A percentile compares a stretch with the other conserved stretches of the same genome.
phyloP scores from a whole-genome alignment of 1,284 basidiomycete genomes.

The Ceratobasidium sp. region DNA sequence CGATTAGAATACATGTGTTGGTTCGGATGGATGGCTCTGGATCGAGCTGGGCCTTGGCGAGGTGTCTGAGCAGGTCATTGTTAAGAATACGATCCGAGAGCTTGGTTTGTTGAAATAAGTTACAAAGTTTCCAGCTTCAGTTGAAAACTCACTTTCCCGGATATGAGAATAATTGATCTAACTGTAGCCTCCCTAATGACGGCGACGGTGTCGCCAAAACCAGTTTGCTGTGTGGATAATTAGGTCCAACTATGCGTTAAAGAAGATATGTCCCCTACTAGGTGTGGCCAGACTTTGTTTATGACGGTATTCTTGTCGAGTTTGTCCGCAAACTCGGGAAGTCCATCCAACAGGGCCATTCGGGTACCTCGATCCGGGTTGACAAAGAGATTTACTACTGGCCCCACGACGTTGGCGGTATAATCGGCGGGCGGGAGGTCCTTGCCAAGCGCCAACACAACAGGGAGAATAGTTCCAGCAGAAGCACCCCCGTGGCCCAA shows the following conservation, averaged over 20 bases:
- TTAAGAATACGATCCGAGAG: constrained; percentile 92
- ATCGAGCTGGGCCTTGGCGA: constrained; percentile 93
- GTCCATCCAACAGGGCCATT: constrained; percentile 89
- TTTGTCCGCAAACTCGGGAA: constrained; percentile 85
- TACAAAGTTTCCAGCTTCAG: background rate
- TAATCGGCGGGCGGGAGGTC: constrained; percentile 78
- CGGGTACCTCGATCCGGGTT: constrained; percentile 91
- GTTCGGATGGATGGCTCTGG: constrained; percentile 94
- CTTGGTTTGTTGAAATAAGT: constrained; percentile 51
- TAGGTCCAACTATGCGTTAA: background rate
- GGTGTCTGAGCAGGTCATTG: constrained; percentile 91
- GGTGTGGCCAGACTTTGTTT: constrained; percentile 91
- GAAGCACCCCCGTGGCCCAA: constrained; percentile 85
- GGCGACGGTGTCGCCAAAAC: constrained; percentile 92
- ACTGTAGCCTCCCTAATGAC: constrained; percentile 94
- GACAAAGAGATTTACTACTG: constrained; percentile 82
- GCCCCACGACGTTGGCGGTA: constrained; percentile 68
- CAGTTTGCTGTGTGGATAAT: constrained; percentile 71
- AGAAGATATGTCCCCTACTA: constrained; percentile 60
- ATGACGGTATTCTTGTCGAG: constrained; percentile 84
- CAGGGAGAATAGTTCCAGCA: constrained; percentile 78
- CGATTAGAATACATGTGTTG: constrained; percentile 96
- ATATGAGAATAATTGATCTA: constrained; percentile 83
- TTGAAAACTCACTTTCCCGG: constrained; percentile 70
- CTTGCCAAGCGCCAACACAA: constrained; percentile 81